Conservation (phyloP, 2,329 filamentous ascomycete species). For the Ophiostoma piceae region DNA sequence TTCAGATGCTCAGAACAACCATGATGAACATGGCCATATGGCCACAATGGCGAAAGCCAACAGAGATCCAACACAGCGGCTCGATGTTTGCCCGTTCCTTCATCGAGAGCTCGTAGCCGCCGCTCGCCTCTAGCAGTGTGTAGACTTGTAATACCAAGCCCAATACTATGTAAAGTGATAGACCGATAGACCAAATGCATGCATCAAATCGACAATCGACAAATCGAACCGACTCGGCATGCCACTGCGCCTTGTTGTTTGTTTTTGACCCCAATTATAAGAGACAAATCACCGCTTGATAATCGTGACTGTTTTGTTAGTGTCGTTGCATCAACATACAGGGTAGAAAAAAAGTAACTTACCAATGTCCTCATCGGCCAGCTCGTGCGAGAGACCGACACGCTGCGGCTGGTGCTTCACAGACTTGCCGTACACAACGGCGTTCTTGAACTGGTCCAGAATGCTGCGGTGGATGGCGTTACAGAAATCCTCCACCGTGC, state of each 20-base stretch:
- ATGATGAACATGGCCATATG: neutral
- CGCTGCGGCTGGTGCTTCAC: conserved; percentile 98
- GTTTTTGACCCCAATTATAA: neutral
- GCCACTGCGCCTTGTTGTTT: conserved; percentile 11
- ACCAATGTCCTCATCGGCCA: conserved; percentile 91
- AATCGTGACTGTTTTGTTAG: conserved; percentile 51
- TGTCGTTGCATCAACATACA: too few relatives aligned
- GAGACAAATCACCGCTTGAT: conserved; percentile 54
- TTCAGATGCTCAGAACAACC: neutral
- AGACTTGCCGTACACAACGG: conserved; percentile 94
- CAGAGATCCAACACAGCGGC: conserved; percentile 3
- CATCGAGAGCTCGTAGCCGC: neutral
- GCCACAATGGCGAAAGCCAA: neutral
- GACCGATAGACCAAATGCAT: neutral
- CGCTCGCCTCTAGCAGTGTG: neutral
- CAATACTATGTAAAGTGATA: neutral
- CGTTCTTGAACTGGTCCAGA: conserved; percentile 88
- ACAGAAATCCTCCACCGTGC: conserved; percentile 96
- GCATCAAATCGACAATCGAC: neutral
- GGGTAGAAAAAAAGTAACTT: neutral
- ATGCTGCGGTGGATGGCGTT: conserved; percentile 96
- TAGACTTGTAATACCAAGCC: neutral
- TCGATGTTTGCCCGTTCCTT: conserved; percentile 10
- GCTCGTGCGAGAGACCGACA: conserved; percentile 83
- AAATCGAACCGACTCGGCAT: neutral